A percentile compares a stretch with the other conserved stretches of the same genome.
Conservation (phyloP, 2,329 filamentous ascomycete genomes). For the Diplodia seriata region DNA sequence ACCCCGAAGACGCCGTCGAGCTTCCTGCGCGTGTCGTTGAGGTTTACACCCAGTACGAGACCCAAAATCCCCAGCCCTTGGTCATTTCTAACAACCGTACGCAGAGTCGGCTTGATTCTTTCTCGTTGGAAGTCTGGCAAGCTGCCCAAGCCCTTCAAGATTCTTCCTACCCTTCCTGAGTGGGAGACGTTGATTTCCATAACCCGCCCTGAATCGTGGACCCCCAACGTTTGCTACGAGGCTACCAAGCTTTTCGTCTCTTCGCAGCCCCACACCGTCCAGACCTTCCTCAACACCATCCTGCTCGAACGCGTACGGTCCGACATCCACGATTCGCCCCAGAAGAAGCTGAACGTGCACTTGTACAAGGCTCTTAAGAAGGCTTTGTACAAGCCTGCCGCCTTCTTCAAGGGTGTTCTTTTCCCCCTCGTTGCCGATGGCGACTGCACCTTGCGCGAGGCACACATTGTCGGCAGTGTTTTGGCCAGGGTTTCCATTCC, state of each 20-base stretch:
- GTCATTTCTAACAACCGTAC: not conserved
- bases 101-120: constrained; percentile 81
- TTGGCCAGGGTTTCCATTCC: constrained; percentile 85
- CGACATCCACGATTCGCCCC: constrained; percentile 80
- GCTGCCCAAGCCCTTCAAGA: constrained; percentile 96
- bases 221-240: constrained; percentile 82
- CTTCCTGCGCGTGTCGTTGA: constrained; percentile 91
- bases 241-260: constrained; percentile 93
- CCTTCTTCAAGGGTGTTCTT: constrained; percentile 95
- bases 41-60: constrained; percentile 80
- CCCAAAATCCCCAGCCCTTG: not conserved
- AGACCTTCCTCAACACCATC: constrained; percentile 85
- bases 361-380: constrained; percentile 95
- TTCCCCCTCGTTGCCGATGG: constrained; percentile 87
- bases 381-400: constrained; percentile 87
- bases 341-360: constrained; percentile 91
- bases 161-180: constrained; percentile 87
- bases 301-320: constrained; percentile 90
- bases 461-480: constrained; percentile 87
- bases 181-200: constrained; percentile 89
- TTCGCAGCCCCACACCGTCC: constrained; percentile 77
- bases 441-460: constrained; percentile 90
- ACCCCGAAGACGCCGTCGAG: constrained; percentile 80
- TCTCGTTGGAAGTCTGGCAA: constrained; percentile 96
- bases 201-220: constrained; percentile 80